Base-by-base conservation (phyloP, 805 yeast species). In the Ogataea dorogensis region DNA sequence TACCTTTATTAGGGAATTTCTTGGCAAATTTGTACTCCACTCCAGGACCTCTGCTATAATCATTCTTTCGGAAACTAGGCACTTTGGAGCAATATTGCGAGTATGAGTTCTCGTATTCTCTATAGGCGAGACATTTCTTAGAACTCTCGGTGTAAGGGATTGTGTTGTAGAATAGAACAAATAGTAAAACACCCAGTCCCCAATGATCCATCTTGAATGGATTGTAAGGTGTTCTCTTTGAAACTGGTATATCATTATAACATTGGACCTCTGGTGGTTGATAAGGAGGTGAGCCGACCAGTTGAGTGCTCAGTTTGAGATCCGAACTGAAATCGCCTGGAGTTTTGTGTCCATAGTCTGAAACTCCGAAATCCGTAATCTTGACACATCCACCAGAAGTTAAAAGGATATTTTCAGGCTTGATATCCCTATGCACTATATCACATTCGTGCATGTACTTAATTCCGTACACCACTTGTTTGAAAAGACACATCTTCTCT, bases 281-380 rank as follows among this genome's bases (percentile, higher is more conserved):
- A 58, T 84, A 85, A 2, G 94, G 94, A 3, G 94, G 86, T 0
- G 91, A 81, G 2, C 95, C 95, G 36, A 85, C 88, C 56, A 75
- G 74, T 5, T 79, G 68, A 18, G 73, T 68, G 25, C 58, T 50
- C 33, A 50, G 25, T 31, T 63, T 68, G 15, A 73, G 39, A 5
- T 65, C 65, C 10, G 77, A 67, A 0, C 58, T 44, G 22, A 72
- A 64, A 58, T 83, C 79, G 7, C 76, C 73, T 0, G 77, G 77
- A 16, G 61, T 67, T 36, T 63, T 73, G 55, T 79, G 81, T 15
- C 81, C 85, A 59, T 76, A 80, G 36, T 77, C 84, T 28, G 85
- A 75, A 45, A 91, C 93, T 35, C 98, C 98, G 61, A 91, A 91
- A 64, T 91, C 98, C 1, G 97, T 96, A 47, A 91, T 70, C 22